phyloP scores from a whole-genome alignment of 805 yeast genomes.

The Aciculoconidium aculeatum region DNA sequence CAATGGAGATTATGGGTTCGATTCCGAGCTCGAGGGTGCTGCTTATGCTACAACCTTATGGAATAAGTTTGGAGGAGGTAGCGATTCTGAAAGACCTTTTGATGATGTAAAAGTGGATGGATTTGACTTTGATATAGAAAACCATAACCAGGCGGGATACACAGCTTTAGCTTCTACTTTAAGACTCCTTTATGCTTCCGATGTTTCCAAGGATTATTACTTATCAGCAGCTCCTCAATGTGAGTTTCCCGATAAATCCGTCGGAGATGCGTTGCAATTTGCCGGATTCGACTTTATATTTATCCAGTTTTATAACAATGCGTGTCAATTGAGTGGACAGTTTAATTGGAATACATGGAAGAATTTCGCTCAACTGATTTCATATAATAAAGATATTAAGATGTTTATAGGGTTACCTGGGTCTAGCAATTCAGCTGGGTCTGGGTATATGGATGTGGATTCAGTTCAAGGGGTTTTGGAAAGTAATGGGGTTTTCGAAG shows the following conservation, averaged over 20 bases:
- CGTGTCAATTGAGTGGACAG: slow-evolving; percentile 45
- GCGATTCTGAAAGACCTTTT: slow-evolving; percentile 43
- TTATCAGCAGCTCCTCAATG: slow-evolving; percentile 93
- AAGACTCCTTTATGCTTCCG: slow-evolving; percentile 11
- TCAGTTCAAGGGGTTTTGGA: slow-evolving; percentile 12
- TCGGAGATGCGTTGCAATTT: slow-evolving; percentile 27
- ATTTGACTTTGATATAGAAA: slow-evolving; percentile 71
- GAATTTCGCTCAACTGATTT: slow-evolving; percentile 46
- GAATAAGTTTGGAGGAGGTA: slow-evolving; percentile 20
- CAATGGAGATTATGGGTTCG: slow-evolving; percentile 34
- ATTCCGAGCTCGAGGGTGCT: slow-evolving; percentile 22
- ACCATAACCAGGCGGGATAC: slow-evolving; percentile 57
- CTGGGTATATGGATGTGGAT: slow-evolving; percentile 42
- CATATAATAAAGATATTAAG: slow-evolving; percentile 67
- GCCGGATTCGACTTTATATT: slow-evolving; percentile 75
- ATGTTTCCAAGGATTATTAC: slow-evolving; percentile 52
- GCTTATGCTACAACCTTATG: slow-evolving; percentile 25
- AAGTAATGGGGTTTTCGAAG: slow-evolving; percentile 12
- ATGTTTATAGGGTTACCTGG: slow-evolving; percentile 69
- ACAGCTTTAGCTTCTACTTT: slow-evolving; percentile 43
- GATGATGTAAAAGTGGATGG: slow-evolving; percentile 79
- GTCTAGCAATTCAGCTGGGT: slow-evolving; percentile 42
- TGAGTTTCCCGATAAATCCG: slow-evolving; percentile 66
- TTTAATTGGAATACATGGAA: slow-evolving; percentile 74
- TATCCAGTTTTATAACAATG: slow-evolving; percentile 86